Conservation (phyloP, 1,139 yeast genomes). For the Pichia sp. region DNA sequence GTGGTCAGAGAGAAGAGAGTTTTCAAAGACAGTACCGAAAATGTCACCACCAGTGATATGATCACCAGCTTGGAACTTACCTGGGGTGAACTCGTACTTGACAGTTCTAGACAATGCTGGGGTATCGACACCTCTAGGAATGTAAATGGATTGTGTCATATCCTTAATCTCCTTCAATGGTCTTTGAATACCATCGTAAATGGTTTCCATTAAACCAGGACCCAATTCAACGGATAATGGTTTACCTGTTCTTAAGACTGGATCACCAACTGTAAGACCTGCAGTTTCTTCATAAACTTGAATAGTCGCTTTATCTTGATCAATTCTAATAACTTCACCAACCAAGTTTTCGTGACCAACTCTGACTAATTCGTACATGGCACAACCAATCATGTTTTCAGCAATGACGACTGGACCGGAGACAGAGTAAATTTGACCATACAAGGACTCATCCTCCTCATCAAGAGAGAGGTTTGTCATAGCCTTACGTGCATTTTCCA, state of each 20-base stretch:
- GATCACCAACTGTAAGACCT: conserved; percentile 98
- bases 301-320: conserved; percentile 92
- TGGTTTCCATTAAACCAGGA: conserved; percentile 98
- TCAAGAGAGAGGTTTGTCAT: conserved; percentile 70
- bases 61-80: conserved; percentile 81
- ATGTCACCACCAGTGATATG: conserved; percentile 98
- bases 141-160: conserved; percentile 81
- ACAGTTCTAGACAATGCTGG: conserved; percentile 82
- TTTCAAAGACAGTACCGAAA: conserved; percentile 89
- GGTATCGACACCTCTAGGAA: conserved; percentile 97
- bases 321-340: conserved; percentile 97
- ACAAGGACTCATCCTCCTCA: conserved; percentile 68
- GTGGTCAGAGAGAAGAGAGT: conserved; percentile 86
- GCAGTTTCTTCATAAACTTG: conserved; percentile 99
- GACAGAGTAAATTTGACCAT: conserved; percentile 86
- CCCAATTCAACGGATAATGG: conserved; percentile 98
- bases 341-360: conserved; percentile 96
- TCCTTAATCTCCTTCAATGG: conserved; percentile 91
- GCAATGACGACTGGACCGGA: conserved; percentile 98
- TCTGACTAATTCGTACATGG: conserved; percentile 96
- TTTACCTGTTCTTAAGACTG: conserved; percentile 94
- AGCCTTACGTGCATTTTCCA: conserved; percentile 95
- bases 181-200: conserved; percentile 99
- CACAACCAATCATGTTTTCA: conserved; percentile 98
- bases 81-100: conserved; percentile 81